Evolutionary conservation across 345 rosid genomes (phyloP), one percentile per base, ranked within the genome.

Genomic region (Nephelium lappaceum): DNA sequence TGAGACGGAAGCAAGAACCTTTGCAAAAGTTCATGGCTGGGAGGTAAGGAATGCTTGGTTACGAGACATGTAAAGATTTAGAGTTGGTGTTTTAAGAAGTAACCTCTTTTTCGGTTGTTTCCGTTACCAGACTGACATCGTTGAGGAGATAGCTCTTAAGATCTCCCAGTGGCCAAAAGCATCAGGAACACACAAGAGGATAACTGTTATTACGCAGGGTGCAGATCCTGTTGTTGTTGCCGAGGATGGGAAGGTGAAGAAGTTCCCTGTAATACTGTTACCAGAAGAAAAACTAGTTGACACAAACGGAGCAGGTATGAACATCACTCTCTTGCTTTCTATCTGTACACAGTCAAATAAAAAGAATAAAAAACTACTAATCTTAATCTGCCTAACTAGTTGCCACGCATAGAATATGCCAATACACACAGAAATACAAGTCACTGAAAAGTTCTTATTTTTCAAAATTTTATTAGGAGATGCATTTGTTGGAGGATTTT

Each of bases 171-270:
- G 83, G 91, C 92, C 93, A 53, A 97, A 93, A 84, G 99, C 95
- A 43, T 88, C 91, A 5, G 93, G 89, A 80, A 85, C 96, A 82
- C 84, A 82, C 88, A 97, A 94, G 90, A 90, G 99, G 83, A 94
- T 90, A 60, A 87, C 98, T 66, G 96, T 97, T 74, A 93, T 94
- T 41, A 97, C 99, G 66, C 98, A 97, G 82, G 99, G 97, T 24
- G 92, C 99, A 42, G 98, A 97, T 79, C 99, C 99, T 0, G 96
- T 94, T 10, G 92, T 92, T 66, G 91, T 97, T 47, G 98, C 98
- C 0, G 92, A 91, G 87, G 96, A 97, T 84, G 98, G 98, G 81
- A 93, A 94, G 81, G 91, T 91, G 82, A 92, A 81, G 83, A 77
- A 77, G 57, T 93, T 91, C 84, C 99, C 99, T 73, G 98, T 94